Evolutionary conservation across 2,329 filamentous ascomycete species (phyloP).

Genomic region (Talaromyces pinophilus): DNA sequence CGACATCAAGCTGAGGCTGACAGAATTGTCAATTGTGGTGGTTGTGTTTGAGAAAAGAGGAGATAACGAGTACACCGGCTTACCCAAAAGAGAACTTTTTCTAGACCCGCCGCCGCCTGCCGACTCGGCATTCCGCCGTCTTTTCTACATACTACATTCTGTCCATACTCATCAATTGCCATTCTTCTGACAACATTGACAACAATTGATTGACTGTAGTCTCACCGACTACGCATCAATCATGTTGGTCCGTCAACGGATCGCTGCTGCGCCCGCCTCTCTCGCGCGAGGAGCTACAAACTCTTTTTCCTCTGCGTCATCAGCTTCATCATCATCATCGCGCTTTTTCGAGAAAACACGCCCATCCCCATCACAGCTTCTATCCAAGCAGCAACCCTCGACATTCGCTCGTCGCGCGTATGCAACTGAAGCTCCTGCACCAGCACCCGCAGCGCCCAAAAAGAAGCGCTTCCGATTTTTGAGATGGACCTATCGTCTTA

Average conservation of each 20-base stretch:
- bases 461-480: constrained; percentile 68
- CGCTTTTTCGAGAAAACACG: neutral
- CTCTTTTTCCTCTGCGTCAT: constrained; percentile 2
- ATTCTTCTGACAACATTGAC: neutral
- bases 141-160: neutral
- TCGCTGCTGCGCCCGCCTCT: constrained; percentile 9
- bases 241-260: constrained; percentile 20
- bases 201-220: neutral
- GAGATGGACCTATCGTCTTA: constrained; percentile 79
- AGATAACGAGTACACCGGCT: constrained; percentile 2
- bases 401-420: constrained; percentile 10
- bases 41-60: neutral
- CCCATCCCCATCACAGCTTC: constrained; percentile 4
- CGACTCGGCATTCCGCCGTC: constrained; percentile 9
- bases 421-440: constrained; percentile 26
- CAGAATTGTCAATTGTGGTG: too few relatives aligned
- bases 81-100: constrained; percentile 14
- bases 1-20: too few relatives aligned
- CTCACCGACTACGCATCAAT: neutral
- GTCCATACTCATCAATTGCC: too few relatives aligned
- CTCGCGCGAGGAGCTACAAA: constrained; percentile 3
- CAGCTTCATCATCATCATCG: constrained; percentile 3
- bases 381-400: neutral
- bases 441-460: constrained; percentile 49
- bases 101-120: constrained; percentile 6